Percentiles rank a stretch among this genome's conserved stretches.
Conservation (phyloP, 805 yeast species). For the Saccharomycodes ludwigii region DNA sequence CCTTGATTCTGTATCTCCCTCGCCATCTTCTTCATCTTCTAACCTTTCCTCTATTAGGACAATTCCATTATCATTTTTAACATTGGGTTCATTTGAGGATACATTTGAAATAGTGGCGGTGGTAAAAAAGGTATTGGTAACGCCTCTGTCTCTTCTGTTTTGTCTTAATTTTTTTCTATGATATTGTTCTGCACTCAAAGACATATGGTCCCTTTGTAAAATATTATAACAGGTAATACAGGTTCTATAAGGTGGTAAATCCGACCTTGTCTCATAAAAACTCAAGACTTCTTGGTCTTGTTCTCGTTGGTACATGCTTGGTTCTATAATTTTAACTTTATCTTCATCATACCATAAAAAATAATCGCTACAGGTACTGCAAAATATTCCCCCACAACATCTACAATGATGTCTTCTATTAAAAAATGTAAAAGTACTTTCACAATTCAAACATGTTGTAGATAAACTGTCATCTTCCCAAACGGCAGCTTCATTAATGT, state of each 20-base stretch:
- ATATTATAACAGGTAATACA: constrained; percentile 47
- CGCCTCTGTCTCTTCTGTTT: constrained; percentile 1
- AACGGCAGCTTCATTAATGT: constrained; percentile 4
- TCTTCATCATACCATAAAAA: constrained; percentile 18
- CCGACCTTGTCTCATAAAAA: no score
- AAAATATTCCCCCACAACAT: constrained; percentile 54
- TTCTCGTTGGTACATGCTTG: constrained; percentile 3
- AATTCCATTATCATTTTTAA: no score
- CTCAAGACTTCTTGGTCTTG: not conserved
- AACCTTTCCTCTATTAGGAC: not conserved
- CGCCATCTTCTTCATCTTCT: not conserved
- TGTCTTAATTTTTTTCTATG: not conserved
- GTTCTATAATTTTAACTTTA: constrained; percentile 17
- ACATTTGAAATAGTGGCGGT: not conserved
- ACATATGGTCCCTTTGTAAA: constrained; percentile 14
- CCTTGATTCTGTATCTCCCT: not conserved
- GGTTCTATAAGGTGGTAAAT: constrained; percentile 43
- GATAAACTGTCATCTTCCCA: constrained; percentile 8
- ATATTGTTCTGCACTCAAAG: not conserved
- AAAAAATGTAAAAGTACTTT: constrained; percentile 32
- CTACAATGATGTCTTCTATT: constrained; percentile 59
- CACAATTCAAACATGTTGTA: constrained; percentile 35
- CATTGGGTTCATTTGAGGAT: no score
- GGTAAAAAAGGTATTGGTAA: not conserved
- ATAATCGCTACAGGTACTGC: constrained; percentile 26